Evolutionary conservation across 2,329 filamentous ascomycete species (phyloP), one percentile per base, ranked within the genome.

Genomic region (Aaosphaeria pasadenensis): DNA sequence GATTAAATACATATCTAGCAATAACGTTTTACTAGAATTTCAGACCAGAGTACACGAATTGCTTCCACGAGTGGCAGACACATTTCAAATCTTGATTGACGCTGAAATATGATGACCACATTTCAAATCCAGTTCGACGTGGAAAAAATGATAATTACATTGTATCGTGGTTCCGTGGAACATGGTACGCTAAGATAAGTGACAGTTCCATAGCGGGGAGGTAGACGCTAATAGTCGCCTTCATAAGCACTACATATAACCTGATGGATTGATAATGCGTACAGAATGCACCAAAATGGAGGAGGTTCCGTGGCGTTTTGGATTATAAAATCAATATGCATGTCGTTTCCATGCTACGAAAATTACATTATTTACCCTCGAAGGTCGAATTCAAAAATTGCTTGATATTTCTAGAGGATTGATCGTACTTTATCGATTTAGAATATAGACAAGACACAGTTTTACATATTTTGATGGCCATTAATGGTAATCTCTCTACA

Each of bases 1-100:
- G 31, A 30, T 48, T 48, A 44, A 44, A 48, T 48, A 48, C 33
- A 44, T 28, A 40, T 48, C 13, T 32, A 44, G 30, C 11, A 39
- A 43, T 40, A 29, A 32, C 7, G 32, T 17, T 39, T 11, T 32
- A 44, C 38, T 35, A 30, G 40, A 30, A 24, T 24, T 24, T 24
- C 17, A 24, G 3, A 24, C 17, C 17, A 24, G 17, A 24, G 17
- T 24, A 24, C 17, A 24, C 17, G 40, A 38, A 24, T 39, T 39
- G 24, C 31, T 48, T 39, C n/a, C 3, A 40, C 7, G 31, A 48
- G 46, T 48, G 44, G 33, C 40, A 32, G 33, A 48, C 30, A 11
- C 31, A 48, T 48, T 48, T 48, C 46, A 48, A 48, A 48, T 48
- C 42, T n/a, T n/a, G n/a, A n/a, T n/a, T n/a, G n/a, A n/a, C n/a